Conservation (phyloP, 345 rosid genomes). For the Moricandia moricandioides region DNA sequence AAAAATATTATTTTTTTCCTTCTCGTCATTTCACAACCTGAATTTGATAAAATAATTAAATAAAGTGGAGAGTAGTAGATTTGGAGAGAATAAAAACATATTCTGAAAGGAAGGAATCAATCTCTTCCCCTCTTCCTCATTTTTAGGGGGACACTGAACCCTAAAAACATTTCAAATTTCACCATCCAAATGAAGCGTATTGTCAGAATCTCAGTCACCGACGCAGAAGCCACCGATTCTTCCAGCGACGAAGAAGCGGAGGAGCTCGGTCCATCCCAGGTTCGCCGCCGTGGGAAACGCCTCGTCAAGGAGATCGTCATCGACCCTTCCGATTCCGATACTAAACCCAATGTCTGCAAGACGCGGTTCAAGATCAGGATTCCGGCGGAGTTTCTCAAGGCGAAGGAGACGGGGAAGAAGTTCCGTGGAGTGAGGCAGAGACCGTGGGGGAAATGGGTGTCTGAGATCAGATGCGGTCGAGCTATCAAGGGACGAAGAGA, state of each 20-base stretch:
- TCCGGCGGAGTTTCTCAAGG: neutral
- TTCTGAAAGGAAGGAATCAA: too few species aligned
- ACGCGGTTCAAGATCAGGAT: neutral
- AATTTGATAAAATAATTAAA: neutral
- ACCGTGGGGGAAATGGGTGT: neutral
- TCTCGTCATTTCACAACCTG: neutral
- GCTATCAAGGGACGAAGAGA: neutral
- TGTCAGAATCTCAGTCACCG: conserved; percentile 42
- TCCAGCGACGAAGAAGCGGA: conserved; percentile 38
- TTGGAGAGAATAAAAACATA: conserved; percentile 27
- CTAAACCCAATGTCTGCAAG: neutral
- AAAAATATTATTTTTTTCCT: too few species aligned
- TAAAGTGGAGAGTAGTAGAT: neutral
- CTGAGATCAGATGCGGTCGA: neutral
- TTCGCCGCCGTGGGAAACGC: conserved; percentile 40
- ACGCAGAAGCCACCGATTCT: conserved; percentile 52
- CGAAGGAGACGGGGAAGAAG: neutral
- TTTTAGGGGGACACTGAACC: conserved; percentile 5
- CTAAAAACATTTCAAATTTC: neutral
- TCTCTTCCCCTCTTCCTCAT: too few species aligned
- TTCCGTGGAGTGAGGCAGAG: neutral
- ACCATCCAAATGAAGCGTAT: conserved; percentile 29
- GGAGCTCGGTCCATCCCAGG: neutral
- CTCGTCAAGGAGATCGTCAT: conserved; percentile 24
- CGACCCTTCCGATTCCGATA: neutral